Evolutionary conservation across 495 filamentous ascomycete species (phyloP), one percentile per base, ranked within the genome.

Genomic region (Trichoderma virens): DNA sequence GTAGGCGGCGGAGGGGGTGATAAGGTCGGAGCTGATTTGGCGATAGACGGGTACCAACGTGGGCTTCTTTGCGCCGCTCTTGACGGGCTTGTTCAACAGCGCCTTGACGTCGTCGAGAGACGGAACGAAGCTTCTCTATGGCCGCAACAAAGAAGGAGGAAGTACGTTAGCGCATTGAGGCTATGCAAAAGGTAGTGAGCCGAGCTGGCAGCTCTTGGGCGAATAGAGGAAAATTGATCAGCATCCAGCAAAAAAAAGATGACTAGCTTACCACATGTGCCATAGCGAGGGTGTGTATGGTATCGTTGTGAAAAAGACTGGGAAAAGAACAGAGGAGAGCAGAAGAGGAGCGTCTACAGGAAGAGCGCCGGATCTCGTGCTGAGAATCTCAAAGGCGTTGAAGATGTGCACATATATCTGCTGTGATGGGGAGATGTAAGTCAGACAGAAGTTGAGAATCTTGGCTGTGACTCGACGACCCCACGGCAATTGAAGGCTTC

Each of bases 1-100:
- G 72, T 98, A 98, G 68, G 93, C 94, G 54, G 88, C 80, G 20
- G 91, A 91, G 11, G 94, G 94, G 8, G 93, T 98, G 70, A 97
- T 80, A 38, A 97, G 86, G 74, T 97, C 95, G 68, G 92, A 92
- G 2, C 92, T 83, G 61, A 98, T 90, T 45, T 92, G 87, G 41
- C 91, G 87, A 72, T 88, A 93, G 54, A 98, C 70, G 0, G 94
- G 93, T 9, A 98, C 83, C 32, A 95, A 81, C 68, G 96, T 98
- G 38, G 94, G 63, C 38, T 34, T 60, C 20, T 35, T 35, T 9
- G 54, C 30, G 23, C 23, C 25, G 32, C 16, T 27, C 28, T 56
- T 56, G 31, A 30, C 25, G 31, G 60, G 18, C 31, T 56, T 56
- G 59, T 41, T 34, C 27, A 63, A 41, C 20, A 66, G 14, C 7